Percentiles rank a stretch among this genome's conserved stretches.
Conservation (phyloP, 1,139 yeast species). For the Kodamaea ohmeri region DNA sequence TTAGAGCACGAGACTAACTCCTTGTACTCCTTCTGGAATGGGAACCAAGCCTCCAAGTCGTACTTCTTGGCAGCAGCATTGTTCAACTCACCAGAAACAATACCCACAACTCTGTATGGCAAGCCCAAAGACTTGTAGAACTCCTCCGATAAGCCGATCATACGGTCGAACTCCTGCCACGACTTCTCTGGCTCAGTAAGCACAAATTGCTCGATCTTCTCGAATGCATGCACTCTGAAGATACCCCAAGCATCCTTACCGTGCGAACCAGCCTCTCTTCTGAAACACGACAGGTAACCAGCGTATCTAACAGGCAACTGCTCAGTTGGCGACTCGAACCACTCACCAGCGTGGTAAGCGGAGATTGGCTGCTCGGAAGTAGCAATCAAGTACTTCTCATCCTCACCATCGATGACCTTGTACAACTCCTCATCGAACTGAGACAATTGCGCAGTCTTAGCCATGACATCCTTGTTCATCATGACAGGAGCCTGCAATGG, state of each 20-base stretch:
- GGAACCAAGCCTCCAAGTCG: conserved; percentile 99
- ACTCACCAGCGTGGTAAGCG: conserved; percentile 95
- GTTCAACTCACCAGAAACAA: conserved; percentile 97
- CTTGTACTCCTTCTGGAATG: conserved; percentile 97
- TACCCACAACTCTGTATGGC: conserved; percentile 96
- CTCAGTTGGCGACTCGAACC: conserved; percentile 97
- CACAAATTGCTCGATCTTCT: conserved; percentile 95
- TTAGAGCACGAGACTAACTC: conserved; percentile 97
- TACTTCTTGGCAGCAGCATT: conserved; percentile 98
- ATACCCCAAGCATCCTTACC: conserved; percentile 99
- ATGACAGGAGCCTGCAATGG: conserved; percentile 98
- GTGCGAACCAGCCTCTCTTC: conserved; percentile 99
- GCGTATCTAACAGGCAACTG: conserved; percentile 96
- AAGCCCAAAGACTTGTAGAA: conserved; percentile 88
- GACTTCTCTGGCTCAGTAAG: conserved; percentile 97
- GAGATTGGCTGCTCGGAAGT: conserved; percentile 99
- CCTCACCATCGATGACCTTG: conserved; percentile 95
- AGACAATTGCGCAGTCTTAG: conserved; percentile 96
- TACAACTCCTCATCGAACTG: conserved; percentile 97
- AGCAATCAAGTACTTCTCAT: conserved; percentile 96
- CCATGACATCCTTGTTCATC: conserved; percentile 99
- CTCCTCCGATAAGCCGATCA: conserved; percentile 89
- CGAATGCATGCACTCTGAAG: conserved; percentile 97
- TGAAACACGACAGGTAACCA: conserved; percentile 97
- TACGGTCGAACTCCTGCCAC: conserved; percentile 94